phyloP scores from a whole-genome alignment of 2,329 filamentous ascomycete genomes.

The Penicillium occitanis region DNA sequence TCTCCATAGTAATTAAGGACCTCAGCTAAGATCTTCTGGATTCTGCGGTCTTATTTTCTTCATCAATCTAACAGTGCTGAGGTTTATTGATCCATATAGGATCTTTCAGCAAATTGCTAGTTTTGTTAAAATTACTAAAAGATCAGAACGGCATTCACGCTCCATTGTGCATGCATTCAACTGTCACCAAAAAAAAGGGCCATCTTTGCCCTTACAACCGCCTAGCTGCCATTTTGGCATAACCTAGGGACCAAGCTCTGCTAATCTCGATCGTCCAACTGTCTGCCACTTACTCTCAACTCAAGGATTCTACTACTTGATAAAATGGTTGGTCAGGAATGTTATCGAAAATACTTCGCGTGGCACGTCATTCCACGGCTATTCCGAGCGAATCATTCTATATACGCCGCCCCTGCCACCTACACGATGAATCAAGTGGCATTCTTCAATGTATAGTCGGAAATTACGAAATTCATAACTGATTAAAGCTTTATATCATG shows the following conservation, averaged over 20 bases:
- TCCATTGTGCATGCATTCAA: neutral
- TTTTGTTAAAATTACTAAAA: neutral
- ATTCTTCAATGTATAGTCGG: neutral
- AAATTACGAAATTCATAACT: neutral
- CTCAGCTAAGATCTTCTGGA: neutral
- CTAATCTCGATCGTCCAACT: neutral
- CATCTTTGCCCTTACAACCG: neutral
- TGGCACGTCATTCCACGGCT: slow-evolving; percentile 7
- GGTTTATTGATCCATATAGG: neutral
- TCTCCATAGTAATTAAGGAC: neutral
- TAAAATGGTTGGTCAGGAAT: slow-evolving; percentile 7
- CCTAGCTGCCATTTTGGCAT: no score
- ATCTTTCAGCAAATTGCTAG: neutral
- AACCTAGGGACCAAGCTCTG: neutral
- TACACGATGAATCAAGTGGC: neutral
- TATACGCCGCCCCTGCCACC: slow-evolving; percentile 1
- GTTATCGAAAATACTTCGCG: neutral
- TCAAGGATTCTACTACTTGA: no score
- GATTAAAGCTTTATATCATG: neutral
- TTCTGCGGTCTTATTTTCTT: neutral
- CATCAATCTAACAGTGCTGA: neutral
- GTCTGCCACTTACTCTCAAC: neutral
- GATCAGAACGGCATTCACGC: neutral
- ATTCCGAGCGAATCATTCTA: slow-evolving; percentile 1
- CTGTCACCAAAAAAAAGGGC: neutral